Evolutionary conservation across 306 rosid species (phyloP).

Genomic region (Citrullus mucosospermus): DNA sequence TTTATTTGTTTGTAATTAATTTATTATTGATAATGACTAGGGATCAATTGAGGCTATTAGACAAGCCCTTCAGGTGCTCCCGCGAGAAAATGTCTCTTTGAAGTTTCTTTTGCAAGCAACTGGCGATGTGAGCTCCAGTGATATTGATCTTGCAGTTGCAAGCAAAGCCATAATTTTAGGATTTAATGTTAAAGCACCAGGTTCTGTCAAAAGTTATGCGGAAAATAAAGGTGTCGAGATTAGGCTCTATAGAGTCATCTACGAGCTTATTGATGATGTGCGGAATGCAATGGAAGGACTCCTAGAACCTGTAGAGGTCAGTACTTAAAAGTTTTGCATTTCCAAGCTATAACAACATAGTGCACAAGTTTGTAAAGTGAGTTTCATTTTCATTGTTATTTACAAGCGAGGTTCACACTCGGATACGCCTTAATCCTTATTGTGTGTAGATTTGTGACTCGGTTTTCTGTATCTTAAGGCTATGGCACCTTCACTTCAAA

Average conservation of each 20-base stretch:
- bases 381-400: not conserved
- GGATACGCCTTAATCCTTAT: not conserved
- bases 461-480: not conserved
- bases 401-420: not conserved
- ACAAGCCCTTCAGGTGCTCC: conserved; percentile 88
- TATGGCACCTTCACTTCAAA: not conserved
- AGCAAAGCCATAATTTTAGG: conserved; percentile 84
- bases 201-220: conserved; percentile 74
- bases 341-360: not conserved
- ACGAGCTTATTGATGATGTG: conserved; percentile 83
- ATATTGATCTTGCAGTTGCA: conserved; percentile 87
- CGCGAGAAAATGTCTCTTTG: conserved; percentile 77
- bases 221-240: conserved; percentile 84
- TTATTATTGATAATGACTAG: conserved; percentile 26
- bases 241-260: conserved; percentile 79
- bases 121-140: conserved; percentile 79
- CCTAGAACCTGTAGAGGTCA: conserved; percentile 73
- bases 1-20: not conserved
- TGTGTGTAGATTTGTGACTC: not conserved
- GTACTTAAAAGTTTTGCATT: conserved; percentile 6
- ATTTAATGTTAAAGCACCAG: conserved; percentile 68
- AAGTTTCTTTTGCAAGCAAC: conserved; percentile 92
- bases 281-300: conserved; percentile 98
- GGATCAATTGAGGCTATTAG: conserved; percentile 92
- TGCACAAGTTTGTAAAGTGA: not conserved